Percentiles rank a stretch among this genome's conserved stretches.
phyloP scores from a whole-genome alignment of 176 grass and related monocot species.

The Aegilops tauschii region DNA sequence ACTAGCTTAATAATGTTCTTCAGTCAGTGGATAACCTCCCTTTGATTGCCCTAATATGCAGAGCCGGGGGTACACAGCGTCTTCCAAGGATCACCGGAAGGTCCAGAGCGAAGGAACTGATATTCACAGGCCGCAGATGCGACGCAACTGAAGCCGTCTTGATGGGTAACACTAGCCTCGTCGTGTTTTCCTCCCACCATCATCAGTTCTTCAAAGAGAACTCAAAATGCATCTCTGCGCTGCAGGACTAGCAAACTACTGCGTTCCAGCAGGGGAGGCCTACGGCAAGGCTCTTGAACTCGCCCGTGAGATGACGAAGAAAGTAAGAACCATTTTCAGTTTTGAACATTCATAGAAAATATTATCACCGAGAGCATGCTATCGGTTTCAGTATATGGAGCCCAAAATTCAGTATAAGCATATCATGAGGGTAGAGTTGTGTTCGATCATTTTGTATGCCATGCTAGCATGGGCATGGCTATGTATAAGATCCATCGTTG shows the following conservation, averaged over 20 bases:
- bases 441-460: background rate
- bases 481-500: background rate
- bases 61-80: constrained; percentile 75
- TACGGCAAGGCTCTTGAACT: constrained; percentile 61
- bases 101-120: constrained; percentile 77
- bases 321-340: constrained; percentile 35
- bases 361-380: background rate
- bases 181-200: background rate
- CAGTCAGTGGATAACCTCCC: background rate
- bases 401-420: background rate
- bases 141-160: constrained; percentile 59
- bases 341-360: background rate
- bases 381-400: background rate
- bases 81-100: constrained; percentile 80
- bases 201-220: background rate
- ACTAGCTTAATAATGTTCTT: background rate
- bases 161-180: constrained; percentile 41
- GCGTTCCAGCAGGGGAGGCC: constrained; percentile 67
- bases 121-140: constrained; percentile 69
- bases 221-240: background rate
- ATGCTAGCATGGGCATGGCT: too few relatives aligned
- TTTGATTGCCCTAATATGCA: constrained; percentile 30
- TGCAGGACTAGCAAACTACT: constrained; percentile 65
- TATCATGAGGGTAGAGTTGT: background rate
- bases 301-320: constrained; percentile 64